These are phyloP conservation scores for Afroboletus lepidellus DNA, from an alignment of 1,284 basidiomycete species.

Conservation along the genomic window DNA sequence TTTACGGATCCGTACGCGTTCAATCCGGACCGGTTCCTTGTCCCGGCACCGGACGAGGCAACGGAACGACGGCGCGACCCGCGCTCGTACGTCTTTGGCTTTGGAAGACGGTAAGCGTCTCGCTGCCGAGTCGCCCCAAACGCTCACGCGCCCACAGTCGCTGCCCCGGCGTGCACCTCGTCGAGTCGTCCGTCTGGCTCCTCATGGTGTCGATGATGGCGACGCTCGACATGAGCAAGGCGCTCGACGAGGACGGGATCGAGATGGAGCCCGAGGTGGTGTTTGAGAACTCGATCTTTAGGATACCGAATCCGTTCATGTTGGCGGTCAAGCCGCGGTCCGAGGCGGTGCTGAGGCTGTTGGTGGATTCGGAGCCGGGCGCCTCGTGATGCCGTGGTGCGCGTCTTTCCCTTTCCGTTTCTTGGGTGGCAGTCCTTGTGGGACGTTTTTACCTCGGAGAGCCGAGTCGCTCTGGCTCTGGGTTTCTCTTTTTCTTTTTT, in stretches of 20 bases:
- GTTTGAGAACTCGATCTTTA: slow-evolving; percentile 54
- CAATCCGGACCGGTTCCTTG: slow-evolving; percentile 49
- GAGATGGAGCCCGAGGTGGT: slow-evolving; percentile 44
- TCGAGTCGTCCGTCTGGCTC: slow-evolving; percentile 54
- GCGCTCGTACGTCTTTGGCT: slow-evolving; percentile 51
- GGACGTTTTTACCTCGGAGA: neutral
- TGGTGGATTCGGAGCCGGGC: slow-evolving; percentile 27
- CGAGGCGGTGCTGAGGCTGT: slow-evolving; percentile 42
- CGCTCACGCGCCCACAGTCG: slow-evolving; percentile 26
- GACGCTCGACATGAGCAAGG: slow-evolving; percentile 50
- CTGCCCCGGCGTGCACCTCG: slow-evolving; percentile 52
- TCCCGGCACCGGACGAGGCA: slow-evolving; percentile 32
- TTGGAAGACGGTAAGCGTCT: slow-evolving; percentile 48
- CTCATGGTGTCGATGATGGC: slow-evolving; percentile 50
- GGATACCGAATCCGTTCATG: slow-evolving; percentile 46
- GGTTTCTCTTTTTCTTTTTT: neutral
- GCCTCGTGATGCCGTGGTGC: too few relatives aligned
- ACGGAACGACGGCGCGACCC: slow-evolving; percentile 41
- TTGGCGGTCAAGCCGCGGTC: slow-evolving; percentile 49
- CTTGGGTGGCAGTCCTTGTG: neutral
- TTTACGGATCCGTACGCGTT: slow-evolving; percentile 49
- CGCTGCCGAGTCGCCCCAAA: too few relatives aligned
- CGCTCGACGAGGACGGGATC: slow-evolving; percentile 45
- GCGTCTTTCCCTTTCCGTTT: too few relatives aligned
- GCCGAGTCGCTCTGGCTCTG: neutral